Evolutionary conservation across 768 basidiomycete genomes (phyloP), one percentile per base, ranked within the genome.

Genomic region (Lepiota venenata): DNA sequence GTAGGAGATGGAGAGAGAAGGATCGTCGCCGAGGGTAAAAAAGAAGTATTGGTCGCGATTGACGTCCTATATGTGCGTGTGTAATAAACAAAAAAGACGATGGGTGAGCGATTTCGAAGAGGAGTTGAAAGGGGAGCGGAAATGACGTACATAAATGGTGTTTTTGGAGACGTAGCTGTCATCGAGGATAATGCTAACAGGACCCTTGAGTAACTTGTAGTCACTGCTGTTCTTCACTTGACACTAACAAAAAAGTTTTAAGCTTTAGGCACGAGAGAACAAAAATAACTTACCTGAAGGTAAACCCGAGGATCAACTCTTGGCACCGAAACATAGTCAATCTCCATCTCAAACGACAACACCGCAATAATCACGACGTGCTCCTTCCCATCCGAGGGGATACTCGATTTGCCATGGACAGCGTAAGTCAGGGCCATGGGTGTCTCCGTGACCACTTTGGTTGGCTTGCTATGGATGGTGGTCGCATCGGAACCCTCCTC

Each of bases 141-240:
- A 27, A 15, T 18, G 43, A 64, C 72, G 39, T 59, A 79, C 78
- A 10, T 57, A 59, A 49, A 83, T 76, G 2, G 62, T 64, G 0
- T 81, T 80, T 62, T 73, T 76, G 15, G 82, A 77, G 6, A 84
- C 81, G 60, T 76, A 82, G 49, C 71, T 71, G 51, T 82, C 79
- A 59, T 85, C 77, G 54, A 84, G 60, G 60, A 84, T 80, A n/a
- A 85, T 78, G 54, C 66, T 75, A 36, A 82, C 76, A 0, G 73
- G 68, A 1, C 83, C 84, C 3, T 79, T 68, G 2, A 87, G 72
- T 15, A 85, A 66, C 21, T 76, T 70, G 57, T 81, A 82, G 49
- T 81, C 79, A 61, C 79, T 82, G 42, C 71, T 78, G 58, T 85
- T 85, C 64, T 78, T 76, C 49, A 85, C 76, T 55, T 69, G 64